A percentile compares a stretch with the other conserved stretches of the same genome.
Conservation (phyloP, 495 filamentous ascomycete species). For the Penicillium pancosmium region DNA sequence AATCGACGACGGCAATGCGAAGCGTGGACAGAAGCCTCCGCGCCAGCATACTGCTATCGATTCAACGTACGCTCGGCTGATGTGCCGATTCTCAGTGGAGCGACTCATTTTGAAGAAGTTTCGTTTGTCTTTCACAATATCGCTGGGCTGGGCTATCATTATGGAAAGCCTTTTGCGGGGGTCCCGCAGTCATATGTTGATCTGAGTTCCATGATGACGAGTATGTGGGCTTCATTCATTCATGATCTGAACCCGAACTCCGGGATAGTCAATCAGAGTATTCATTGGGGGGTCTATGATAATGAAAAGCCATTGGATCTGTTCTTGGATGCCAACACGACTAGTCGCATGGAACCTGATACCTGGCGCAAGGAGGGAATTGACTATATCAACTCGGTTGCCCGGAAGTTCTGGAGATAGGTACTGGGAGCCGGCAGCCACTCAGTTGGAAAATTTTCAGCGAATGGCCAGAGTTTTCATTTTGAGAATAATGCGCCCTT, state of each 20-base stretch:
- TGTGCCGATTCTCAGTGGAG: slow-evolving; percentile 37
- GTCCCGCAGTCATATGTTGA: slow-evolving; percentile 46
- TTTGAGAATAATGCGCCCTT: too few relatives aligned
- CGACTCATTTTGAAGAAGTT: slow-evolving; percentile 64
- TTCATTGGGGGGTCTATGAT: slow-evolving; percentile 50
- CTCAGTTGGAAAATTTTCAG: background rate
- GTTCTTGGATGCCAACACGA: slow-evolving; percentile 52
- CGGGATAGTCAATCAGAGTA: slow-evolving; percentile 29
- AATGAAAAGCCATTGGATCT: slow-evolving; percentile 42
- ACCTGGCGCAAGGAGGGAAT: slow-evolving; percentile 51
- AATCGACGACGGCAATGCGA: slow-evolving; percentile 58
- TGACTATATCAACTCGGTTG: slow-evolving; percentile 35
- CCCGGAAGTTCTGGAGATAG: slow-evolving; percentile 30
- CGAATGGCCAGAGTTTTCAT: background rate
- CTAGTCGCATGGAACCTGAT: slow-evolving; percentile 51
- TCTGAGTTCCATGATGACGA: slow-evolving; percentile 55
- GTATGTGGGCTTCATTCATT: slow-evolving; percentile 59
- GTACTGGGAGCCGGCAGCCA: background rate
- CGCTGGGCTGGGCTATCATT: slow-evolving; percentile 51
- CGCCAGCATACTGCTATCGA: slow-evolving; percentile 62
- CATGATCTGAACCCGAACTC: slow-evolving; percentile 53
- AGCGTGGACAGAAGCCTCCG: slow-evolving; percentile 46
- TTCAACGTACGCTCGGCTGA: slow-evolving; percentile 57
- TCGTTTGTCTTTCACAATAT: slow-evolving; percentile 64
- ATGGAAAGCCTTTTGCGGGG: slow-evolving; percentile 49